Evolutionary conservation across 176 grass and related monocot genomes (phyloP).

Genomic region (Carex parvula): DNA sequence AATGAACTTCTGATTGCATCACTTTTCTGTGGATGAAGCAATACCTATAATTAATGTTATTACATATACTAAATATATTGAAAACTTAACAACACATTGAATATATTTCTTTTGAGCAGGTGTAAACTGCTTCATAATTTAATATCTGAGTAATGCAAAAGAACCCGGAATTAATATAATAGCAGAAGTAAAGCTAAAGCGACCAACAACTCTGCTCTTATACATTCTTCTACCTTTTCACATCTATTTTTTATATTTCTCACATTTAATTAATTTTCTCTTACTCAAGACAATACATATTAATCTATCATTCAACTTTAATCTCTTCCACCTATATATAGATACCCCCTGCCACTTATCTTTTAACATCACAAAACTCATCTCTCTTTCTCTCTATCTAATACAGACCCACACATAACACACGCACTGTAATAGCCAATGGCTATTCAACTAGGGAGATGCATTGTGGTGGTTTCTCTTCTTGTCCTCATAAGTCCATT

Average conservation of each 20-base stretch:
- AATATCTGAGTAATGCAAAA: neutral
- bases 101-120: neutral
- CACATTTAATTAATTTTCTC: conserved; percentile 7
- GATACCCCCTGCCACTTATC: conserved; percentile 1
- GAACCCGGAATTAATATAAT: neutral
- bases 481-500: conserved; percentile 37
- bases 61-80: neutral
- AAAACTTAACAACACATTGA: neutral
- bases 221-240: conserved; percentile 11
- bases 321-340: conserved; percentile 17
- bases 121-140: neutral
- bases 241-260: conserved; percentile 10
- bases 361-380: neutral
- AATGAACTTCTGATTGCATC: neutral
- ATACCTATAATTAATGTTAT: too few relatives aligned
- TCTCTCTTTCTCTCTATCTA: neutral
- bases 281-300: conserved; percentile 16
- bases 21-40: too few relatives aligned
- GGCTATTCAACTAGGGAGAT: conserved; percentile 35
- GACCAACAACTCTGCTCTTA: conserved; percentile 15
- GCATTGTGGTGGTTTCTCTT: conserved; percentile 44
- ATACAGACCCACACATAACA: neutral
- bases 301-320: conserved; percentile 6
- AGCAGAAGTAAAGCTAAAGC: conserved; percentile 23
- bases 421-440: conserved; percentile 28